Evolutionary conservation across 305 asterid species (phyloP), one percentile per base, ranked within the genome.

Genomic region (Withania somnifera): DNA sequence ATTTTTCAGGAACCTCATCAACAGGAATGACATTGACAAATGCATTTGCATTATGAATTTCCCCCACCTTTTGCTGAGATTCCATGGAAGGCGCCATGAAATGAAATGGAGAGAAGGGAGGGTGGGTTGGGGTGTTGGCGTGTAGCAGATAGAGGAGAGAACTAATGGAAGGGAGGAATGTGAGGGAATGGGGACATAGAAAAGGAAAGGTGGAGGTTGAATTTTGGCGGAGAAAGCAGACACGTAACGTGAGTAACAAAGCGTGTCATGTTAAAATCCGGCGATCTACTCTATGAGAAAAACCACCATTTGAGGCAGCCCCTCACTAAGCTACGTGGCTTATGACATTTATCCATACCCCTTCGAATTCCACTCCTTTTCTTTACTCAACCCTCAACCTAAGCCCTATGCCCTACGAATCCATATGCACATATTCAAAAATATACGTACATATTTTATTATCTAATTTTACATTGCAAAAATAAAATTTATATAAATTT

Each of bases 191-290:
- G 40, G 58, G 36, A 83, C 64, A 76, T 81, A 82, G 86, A 86
- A 88, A 89, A 82, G 89, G 89, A 67, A 61, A 78, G 85, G 61
- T 45, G 7, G 78, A 86, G 51, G 52, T 57, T 82, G 68, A 82
- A 69, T 78, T 69, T 56, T 91, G 97, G 94, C 93, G 94, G 94
- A 91, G 93, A 87, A 86, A 90, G 81, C 91, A 83, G 84, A 88
- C 87, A 86, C 83, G 90, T 83, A 86, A 84, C 94, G 97, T 90
- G 36, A 91, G 53, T 83, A 85, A 86, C 97, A 86, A 92, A 88
- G 94, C 57, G 86, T 52, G 86, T 77, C 80, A 58, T 86, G 90
- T 83, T 89, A 84, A 92, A 30, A 89, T 85, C 85, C 83, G 94
- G 94, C 98, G 96, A 87, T 91, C 90, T 81, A 73, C 93, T 84